Evolutionary conservation across 208 protist genomes (phyloP).

Genomic region (Leishmania braziliensis): DNA sequence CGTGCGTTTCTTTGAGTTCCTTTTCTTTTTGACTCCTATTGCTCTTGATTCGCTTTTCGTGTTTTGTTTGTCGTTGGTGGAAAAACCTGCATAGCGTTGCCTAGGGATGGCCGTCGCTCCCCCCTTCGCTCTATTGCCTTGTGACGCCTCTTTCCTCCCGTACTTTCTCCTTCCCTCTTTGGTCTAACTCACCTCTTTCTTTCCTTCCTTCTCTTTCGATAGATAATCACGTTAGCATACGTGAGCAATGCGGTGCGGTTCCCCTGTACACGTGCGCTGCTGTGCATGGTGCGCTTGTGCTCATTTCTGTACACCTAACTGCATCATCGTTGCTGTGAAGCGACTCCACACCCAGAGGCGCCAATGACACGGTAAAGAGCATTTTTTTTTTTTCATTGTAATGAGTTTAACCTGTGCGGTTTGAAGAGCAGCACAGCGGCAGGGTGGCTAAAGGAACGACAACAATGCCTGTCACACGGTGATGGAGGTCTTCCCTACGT

Average conservation of each 20-base stretch:
- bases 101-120: background rate
- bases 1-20: background rate
- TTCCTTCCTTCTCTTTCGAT: background rate
- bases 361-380: background rate
- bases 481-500: too few relatives aligned
- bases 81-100: background rate
- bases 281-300: background rate
- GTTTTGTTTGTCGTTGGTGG: background rate
- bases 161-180: background rate
- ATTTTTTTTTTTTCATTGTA: too few relatives aligned
- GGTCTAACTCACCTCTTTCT: background rate
- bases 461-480: too few relatives aligned
- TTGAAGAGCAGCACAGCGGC: background rate
- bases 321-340: background rate
- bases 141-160: background rate
- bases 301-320: background rate
- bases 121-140: background rate
- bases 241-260: background rate
- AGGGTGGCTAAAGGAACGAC: background rate
- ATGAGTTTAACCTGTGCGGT: background rate
- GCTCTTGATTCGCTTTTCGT: background rate
- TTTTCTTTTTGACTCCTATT: conserved; percentile 4
- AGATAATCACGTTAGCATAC: background rate
- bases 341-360: background rate
- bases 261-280: background rate